Evolutionary conservation across 176 grass and related monocot species (phyloP).

Genomic region (Olyra latifolia): DNA sequence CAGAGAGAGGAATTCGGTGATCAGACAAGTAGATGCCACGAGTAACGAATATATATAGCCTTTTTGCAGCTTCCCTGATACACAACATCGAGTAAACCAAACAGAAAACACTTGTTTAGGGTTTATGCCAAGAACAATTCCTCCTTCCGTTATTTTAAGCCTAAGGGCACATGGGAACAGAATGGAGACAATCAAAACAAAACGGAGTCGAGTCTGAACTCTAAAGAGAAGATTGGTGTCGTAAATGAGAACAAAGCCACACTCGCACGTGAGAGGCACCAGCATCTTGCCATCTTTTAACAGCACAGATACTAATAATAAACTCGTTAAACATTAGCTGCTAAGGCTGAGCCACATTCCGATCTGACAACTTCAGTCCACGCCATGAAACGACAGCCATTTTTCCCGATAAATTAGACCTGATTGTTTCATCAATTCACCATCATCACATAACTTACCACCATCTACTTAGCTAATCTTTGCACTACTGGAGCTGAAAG

Average conservation of each 20-base stretch:
- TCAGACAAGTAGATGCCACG: not conserved
- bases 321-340: not conserved
- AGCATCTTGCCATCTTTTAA: constrained; percentile 15
- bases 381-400: not conserved
- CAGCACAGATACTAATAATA: not conserved
- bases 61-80: not conserved
- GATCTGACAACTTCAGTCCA: not conserved
- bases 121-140: constrained; percentile 4
- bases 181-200: constrained; percentile 29
- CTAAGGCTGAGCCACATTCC: not conserved
- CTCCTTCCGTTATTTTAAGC: not conserved
- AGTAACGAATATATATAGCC: not conserved
- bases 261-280: constrained; percentile 12
- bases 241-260: not conserved
- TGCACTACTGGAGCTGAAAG: not conserved
- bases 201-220: not conserved
- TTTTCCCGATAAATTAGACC: not conserved
- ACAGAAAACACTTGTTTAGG: not conserved
- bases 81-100: not conserved
- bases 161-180: constrained; percentile 26
- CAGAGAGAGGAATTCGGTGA: not conserved
- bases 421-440: constrained; percentile 1
- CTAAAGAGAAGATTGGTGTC: not conserved
- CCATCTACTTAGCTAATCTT: not conserved
- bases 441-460: not conserved